Base-by-base conservation (phyloP, 495 filamentous ascomycete species). In the Bacidia rubella region DNA sequence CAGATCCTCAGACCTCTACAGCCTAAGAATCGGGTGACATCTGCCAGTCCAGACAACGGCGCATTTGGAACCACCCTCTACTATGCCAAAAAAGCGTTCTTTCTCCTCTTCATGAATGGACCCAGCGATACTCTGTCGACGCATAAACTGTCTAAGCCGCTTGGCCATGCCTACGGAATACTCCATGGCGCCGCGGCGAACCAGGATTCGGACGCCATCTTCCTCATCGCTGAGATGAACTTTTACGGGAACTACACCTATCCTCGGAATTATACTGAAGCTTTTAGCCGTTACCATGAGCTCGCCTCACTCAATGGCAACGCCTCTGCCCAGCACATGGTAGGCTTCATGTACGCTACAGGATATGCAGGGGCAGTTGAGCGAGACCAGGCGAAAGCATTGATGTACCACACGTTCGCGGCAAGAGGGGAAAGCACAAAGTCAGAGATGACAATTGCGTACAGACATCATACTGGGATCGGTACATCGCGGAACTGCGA, bases 291-390 rank as follows among this genome's bases (percentile, higher is more conserved):
- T 67, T 99, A 96, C 61, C 74, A 85, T 52, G 71, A 80, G 48
- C 74, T 97, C 5, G 87, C 93, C 1, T 74, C 75, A 39, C 62
- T 83, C 54, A 78, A 82, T 50, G 93, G 90, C 22, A 97, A 99
- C 64, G 81, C 74, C 60, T 88, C 93, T 20, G 92, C 93, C 0
- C 87, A 94, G 66, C 80, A 90, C 65, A 95, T 97, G 88, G 61
- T 99, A 32, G 93, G 90, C 1, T 82, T 99, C 55, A 89, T 97
- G 81, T 92, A 97, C 67, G 87, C 87, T 38, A 97, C 93, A 10
- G 92, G 93, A 1, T 73, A 97, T 54, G 90, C 85, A 7, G 82
- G 78, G 26, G 80, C 79, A 1, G 88, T 96, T 21, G 77, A 88
- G 66, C 78, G 78, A 23, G 88, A 99, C 62, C 92, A 95, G 66